Conservation (phyloP, 225 moss, liverwort and hornwort species). For the Pleurozium schreberi region DNA sequence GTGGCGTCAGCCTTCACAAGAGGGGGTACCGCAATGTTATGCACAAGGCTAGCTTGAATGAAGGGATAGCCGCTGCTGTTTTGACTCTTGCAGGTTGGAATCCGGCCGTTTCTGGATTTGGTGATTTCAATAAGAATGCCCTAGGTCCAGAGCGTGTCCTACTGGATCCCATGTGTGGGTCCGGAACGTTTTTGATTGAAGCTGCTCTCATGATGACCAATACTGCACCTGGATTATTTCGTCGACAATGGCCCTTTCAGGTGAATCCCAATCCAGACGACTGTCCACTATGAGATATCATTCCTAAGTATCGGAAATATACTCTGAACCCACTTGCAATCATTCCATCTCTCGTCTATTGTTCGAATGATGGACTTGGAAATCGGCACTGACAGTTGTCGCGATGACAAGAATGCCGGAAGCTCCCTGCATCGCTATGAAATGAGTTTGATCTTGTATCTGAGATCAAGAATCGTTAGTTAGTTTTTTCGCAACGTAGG, state of each 20-base stretch:
- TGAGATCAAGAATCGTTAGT: neutral
- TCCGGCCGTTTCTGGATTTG: slow-evolving; percentile 32
- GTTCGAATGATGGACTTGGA: neutral
- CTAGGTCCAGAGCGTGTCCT: slow-evolving; percentile 18
- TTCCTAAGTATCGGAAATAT: neutral
- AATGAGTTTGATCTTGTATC: neutral
- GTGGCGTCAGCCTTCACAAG: slow-evolving; percentile 71
- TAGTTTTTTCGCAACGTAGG: neutral
- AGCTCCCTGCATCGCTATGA: neutral
- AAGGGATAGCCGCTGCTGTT: slow-evolving; percentile 72
- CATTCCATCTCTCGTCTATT: neutral
- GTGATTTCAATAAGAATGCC: slow-evolving; percentile 29
- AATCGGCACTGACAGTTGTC: neutral
- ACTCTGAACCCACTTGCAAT: neutral
- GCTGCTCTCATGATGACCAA: slow-evolving; percentile 78
- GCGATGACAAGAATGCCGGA: neutral
- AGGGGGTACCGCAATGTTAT: slow-evolving; percentile 69
- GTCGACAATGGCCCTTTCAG: slow-evolving; percentile 68
- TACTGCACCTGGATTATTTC: slow-evolving; percentile 62
- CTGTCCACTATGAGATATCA: neutral
- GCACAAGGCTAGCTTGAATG: slow-evolving; percentile 79
- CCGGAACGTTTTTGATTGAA: slow-evolving; percentile 74
- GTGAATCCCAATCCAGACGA: neutral
- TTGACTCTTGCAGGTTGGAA: slow-evolving; percentile 82
- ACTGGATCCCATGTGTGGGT: slow-evolving; percentile 86